These are phyloP conservation scores for Nymphaea colorata DNA, from an alignment of 164 flowering plant genomes.

Conservation along the genomic window DNA sequence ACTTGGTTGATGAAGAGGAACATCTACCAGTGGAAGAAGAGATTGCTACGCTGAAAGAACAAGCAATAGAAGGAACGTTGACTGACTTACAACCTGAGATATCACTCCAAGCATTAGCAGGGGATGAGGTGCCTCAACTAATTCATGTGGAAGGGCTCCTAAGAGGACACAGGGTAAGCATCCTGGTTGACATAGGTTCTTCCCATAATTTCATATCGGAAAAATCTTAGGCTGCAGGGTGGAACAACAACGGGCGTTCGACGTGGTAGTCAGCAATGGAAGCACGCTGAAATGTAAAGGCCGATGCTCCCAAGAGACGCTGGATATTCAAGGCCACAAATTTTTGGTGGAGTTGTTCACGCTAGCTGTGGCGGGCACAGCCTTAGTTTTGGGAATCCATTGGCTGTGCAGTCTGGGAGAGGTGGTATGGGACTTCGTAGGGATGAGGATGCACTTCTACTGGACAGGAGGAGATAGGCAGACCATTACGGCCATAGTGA, in stretches of 20 bases:
- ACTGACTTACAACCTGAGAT: too few relatives aligned
- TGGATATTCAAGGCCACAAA: not conserved
- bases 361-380: not conserved
- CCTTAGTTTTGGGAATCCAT: not conserved
- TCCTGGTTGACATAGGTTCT: not conserved
- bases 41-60: too few relatives aligned
- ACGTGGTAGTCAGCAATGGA: not conserved
- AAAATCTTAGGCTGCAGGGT: not conserved
- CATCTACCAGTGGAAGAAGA: too few relatives aligned
- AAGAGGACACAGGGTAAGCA: not conserved
- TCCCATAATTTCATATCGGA: not conserved
- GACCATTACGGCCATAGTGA: not conserved
- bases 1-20: too few relatives aligned
- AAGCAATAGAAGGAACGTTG: too few relatives aligned
- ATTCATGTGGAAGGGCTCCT: not conserved
- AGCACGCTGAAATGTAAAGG: not conserved
- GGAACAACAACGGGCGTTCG: not conserved
- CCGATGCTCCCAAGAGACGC: not conserved
- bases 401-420: not conserved
- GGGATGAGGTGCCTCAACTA: not conserved
- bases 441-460: not conserved
- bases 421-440: too few relatives aligned
- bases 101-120: too few relatives aligned
- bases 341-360: not conserved
- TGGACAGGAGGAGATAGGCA: not conserved